Evolutionary conservation across 2,329 filamentous ascomycete genomes (phyloP).

Genomic region (Verticillium klebahnii): DNA sequence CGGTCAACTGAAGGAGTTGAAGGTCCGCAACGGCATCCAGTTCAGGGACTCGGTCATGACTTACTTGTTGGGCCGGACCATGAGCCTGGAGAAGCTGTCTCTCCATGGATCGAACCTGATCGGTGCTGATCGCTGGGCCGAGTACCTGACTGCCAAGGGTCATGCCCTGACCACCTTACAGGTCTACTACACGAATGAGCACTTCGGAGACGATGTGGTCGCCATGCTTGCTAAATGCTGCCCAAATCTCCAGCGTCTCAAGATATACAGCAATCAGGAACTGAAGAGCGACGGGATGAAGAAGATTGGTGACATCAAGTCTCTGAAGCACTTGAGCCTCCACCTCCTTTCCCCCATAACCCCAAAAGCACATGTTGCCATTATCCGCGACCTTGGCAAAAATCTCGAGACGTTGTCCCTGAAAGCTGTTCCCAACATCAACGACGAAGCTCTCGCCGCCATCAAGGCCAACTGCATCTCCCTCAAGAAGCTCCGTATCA

Average conservation of each 20-base stretch:
- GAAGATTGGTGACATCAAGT: conserved; percentile 55
- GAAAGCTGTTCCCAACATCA: conserved; percentile 58
- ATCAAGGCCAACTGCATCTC: conserved; percentile 66
- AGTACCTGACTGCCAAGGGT: conserved; percentile 64
- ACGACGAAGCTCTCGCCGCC: conserved; percentile 64
- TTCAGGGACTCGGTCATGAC: conserved; percentile 82
- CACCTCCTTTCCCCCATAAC: conserved; percentile 56
- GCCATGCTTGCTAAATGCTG: conserved; percentile 58
- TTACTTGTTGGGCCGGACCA: conserved; percentile 71
- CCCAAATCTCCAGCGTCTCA: conserved; percentile 67
- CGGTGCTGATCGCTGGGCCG: conserved; percentile 69
- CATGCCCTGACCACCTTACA: conserved; percentile 62
- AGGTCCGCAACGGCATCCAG: conserved; percentile 81
- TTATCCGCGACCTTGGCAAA: conserved; percentile 59
- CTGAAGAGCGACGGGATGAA: conserved; percentile 62
- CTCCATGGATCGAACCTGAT: conserved; percentile 83
- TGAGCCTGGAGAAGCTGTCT: conserved; percentile 66
- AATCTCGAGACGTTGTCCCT: conserved; percentile 75
- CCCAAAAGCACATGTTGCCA: conserved; percentile 51
- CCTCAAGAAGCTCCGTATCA: conserved; percentile 75
- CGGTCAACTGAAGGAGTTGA: conserved; percentile 63
- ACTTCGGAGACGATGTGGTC: conserved; percentile 70
- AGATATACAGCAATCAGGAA: conserved; percentile 75
- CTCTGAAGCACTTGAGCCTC: conserved; percentile 72
- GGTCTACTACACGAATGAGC: conserved; percentile 77